Conservation (phyloP, 2,329 filamentous ascomycete species). For the Diaporthe vaccinii region DNA sequence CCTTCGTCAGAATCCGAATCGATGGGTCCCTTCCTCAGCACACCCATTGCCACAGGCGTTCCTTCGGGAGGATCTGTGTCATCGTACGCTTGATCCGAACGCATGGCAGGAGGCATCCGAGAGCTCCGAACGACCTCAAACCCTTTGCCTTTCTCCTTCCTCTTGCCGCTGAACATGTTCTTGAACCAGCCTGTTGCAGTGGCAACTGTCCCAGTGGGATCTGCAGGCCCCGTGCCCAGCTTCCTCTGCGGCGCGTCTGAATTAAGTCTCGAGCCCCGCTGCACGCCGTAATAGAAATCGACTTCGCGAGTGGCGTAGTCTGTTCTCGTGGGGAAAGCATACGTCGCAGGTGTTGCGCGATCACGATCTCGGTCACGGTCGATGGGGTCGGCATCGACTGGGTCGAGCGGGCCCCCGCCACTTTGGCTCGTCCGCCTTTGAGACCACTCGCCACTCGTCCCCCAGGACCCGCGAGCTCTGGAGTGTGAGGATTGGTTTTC, state of each 20-base stretch:
- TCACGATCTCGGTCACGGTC: constrained; percentile 50
- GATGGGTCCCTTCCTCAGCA: constrained; percentile 71
- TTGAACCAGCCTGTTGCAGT: constrained; percentile 93
- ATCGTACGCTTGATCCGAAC: constrained; percentile 67
- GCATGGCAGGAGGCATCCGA: constrained; percentile 84
- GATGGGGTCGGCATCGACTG: constrained; percentile 54
- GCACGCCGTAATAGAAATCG: constrained; percentile 94
- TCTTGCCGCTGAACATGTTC: constrained; percentile 83
- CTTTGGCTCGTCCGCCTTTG: constrained; percentile 56
- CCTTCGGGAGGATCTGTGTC: constrained; percentile 77
- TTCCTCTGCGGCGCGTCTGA: constrained; percentile 85
- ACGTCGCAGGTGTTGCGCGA: constrained; percentile 60
- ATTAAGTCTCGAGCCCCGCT: constrained; percentile 85
- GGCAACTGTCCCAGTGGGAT: constrained; percentile 91
- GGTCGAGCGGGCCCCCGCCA: constrained; percentile 52
- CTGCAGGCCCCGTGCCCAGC: constrained; percentile 92
- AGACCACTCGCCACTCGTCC: constrained; percentile 52
- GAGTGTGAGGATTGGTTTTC: constrained; percentile 63
- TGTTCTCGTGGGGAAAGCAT: constrained; percentile 69
- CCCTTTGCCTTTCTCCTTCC: constrained; percentile 94
- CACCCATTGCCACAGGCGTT: constrained; percentile 74
- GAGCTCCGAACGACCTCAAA: constrained; percentile 96
- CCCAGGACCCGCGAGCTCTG: constrained; percentile 53
- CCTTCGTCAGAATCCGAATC: constrained; percentile 72
- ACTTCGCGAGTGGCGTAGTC: constrained; percentile 96